A percentile compares a stretch with the other conserved stretches of the same genome.
phyloP scores from a whole-genome alignment of 2,329 filamentous ascomycete species.

The Teratosphaeria viscida region DNA sequence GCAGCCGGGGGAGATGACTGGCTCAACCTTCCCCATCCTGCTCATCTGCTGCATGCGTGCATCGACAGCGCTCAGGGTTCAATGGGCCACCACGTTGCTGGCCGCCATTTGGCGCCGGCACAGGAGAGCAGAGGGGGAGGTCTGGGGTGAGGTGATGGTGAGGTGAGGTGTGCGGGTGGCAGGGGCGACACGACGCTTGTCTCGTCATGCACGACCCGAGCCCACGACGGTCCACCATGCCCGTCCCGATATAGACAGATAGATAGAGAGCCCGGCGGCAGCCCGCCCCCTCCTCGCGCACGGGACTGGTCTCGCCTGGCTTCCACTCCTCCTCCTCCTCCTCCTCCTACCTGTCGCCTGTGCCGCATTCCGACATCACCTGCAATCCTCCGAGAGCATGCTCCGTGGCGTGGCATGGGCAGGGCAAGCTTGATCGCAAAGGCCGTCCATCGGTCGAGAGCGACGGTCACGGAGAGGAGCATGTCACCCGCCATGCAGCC shows the following conservation, averaged over 20 bases:
- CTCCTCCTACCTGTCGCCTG: background rate
- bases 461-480: background rate
- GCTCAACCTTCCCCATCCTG: constrained; percentile 1
- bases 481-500: constrained; percentile 27
- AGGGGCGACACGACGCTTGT: constrained; percentile 15
- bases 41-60: constrained; percentile 3
- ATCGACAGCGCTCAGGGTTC: background rate
- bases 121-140: constrained; percentile 1
- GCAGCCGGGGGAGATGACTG: constrained; percentile 8
- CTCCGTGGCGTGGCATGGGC: constrained; percentile 9
- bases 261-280: constrained; percentile 25
- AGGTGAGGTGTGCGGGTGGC: constrained; percentile 3
- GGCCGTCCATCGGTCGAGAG: background rate
- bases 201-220: constrained; percentile 20
- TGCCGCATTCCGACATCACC: constrained; percentile 17
- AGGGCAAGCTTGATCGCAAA: constrained; percentile 4
- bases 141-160: background rate
- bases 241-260: constrained; percentile 30
- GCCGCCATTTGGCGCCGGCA: constrained; percentile 15
- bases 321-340: constrained; percentile 4
- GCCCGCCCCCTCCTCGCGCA: constrained; percentile 29
- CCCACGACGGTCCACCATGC: constrained; percentile 16
- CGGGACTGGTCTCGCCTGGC: constrained; percentile 29
- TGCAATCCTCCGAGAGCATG: constrained; percentile 8
- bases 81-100: background rate